Evolutionary conservation across 495 filamentous ascomycete genomes (phyloP).

Genomic region (Daldinia loculata): DNA sequence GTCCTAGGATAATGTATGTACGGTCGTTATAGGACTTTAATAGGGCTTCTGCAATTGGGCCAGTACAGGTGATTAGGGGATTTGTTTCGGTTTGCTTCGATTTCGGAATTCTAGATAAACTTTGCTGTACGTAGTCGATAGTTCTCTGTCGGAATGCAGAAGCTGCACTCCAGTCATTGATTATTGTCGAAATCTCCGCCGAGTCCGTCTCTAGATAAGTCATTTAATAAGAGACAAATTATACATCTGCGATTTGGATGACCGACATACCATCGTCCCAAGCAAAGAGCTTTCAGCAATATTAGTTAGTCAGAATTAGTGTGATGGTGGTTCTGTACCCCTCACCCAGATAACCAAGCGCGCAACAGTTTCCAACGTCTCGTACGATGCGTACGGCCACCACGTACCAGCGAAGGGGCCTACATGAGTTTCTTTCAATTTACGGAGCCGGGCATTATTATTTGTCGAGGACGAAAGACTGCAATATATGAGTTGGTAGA

Average conservation of each 20-base stretch:
- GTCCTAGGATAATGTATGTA: not conserved
- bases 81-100: conserved; percentile 2
- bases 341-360: conserved; percentile 25
- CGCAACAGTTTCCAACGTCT: conserved; percentile 5
- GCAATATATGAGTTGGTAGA: not conserved
- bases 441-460: conserved; percentile 2
- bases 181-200: conserved; percentile 10
- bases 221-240: not conserved
- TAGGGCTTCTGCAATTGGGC: conserved; percentile 17
- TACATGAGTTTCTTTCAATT: not conserved
- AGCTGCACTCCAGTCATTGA: conserved; percentile 12
- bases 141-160: conserved; percentile 17
- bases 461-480: conserved; percentile 7
- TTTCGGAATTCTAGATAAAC: conserved; percentile 3
- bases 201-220: conserved; percentile 24
- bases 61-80: conserved; percentile 10
- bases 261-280: conserved; percentile 21
- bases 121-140: conserved; percentile 14
- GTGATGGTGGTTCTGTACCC: not conserved
- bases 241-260: not conserved
- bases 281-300: conserved; percentile 7
- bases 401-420: conserved; percentile 15
- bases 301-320: not conserved
- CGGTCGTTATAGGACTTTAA: conserved; percentile 15
- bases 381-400: conserved; percentile 32